A percentile compares a stretch with the other conserved stretches of the same genome.
Evolutionary conservation across 2,329 filamentous ascomycete species (phyloP).

Genomic region (Clonostachys byssicola): DNA sequence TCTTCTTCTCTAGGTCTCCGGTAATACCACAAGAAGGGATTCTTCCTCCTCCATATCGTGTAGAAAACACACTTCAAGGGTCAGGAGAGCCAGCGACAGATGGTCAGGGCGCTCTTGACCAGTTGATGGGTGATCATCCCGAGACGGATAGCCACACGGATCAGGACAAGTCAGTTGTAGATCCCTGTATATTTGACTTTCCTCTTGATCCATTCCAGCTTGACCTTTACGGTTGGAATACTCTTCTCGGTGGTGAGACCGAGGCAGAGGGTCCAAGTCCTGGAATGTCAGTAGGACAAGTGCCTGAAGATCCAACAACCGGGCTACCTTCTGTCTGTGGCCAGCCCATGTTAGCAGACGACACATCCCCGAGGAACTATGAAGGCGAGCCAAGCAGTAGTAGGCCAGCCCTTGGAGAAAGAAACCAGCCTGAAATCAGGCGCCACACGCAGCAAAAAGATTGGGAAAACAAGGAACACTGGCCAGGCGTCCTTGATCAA

Average conservation of each 20-base stretch:
- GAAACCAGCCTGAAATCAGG: too few species aligned
- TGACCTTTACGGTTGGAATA: background rate
- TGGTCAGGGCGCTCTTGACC: too few species aligned
- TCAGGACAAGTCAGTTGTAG: too few species aligned
- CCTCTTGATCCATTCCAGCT: conserved; percentile 2
- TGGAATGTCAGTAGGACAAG: too few species aligned
- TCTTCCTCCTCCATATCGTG: background rate
- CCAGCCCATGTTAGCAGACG: background rate
- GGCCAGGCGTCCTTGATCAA: background rate
- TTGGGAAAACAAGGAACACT: background rate
- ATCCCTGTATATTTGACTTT: background rate
- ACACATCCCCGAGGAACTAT: background rate
- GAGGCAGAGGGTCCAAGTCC: conserved; percentile 3
- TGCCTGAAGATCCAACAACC: too few species aligned
- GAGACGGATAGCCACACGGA: background rate
- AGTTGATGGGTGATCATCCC: background rate
- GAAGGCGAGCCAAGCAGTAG: background rate
- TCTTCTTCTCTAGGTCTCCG: background rate
- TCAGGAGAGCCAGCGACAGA: too few species aligned
- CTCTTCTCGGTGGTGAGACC: background rate
- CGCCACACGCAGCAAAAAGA: background rate
- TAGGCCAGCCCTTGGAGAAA: too few species aligned
- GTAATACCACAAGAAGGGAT: background rate
- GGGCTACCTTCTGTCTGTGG: background rate
- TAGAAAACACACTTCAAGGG: too few species aligned